Evolutionary conservation across 768 basidiomycete genomes (phyloP), one percentile per base, ranked within the genome.

Genomic region (Multifurca ochricompacta): DNA sequence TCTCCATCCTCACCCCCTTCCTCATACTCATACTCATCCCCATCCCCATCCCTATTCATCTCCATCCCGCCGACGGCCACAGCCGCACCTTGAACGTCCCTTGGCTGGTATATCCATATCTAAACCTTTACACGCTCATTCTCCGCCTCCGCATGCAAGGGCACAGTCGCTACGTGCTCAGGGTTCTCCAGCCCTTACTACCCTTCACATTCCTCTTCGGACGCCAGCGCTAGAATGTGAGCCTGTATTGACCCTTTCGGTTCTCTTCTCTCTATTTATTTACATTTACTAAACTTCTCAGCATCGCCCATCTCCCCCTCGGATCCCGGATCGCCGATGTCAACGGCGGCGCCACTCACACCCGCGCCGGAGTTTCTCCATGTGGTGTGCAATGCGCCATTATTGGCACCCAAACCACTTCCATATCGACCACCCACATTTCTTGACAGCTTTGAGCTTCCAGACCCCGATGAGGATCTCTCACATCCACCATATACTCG

Each of bases 351-450:
- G 10, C 59, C 66, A 32, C 63, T 67, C 18, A 64, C 70, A 3
- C 64, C 67, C 5, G 35, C 62, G 0, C 67, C 69, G 1, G 60
- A 65, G 19, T 30, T 68, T 9, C 59, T 76, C 40, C 74, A 78
- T 56, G 75, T 82, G 68, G 73, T 83, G 19, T 83, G 81, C 70
- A 77, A 81, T 57, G 79, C 81, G 2, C 83, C 83, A n/a, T 72
- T 85, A 51, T 69, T 84, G 57, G 83, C 82, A 0, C 83, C 84
- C 11, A 78, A 77, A 23, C 83, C 83, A 0, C 77, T 85, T 34
- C 84, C 83, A 2, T 84, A 81, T 67, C 81, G 82, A 51, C 81
- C 82, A 9, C 83, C 83, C 25, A 78, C 77, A 0, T 83, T 84
- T 65, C 78, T 85, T 51, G 79, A 83, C 50, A 84, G 82, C 65